These are phyloP conservation scores for Rhododendron williamsianum DNA, from an alignment of 148 eudicot genomes.

Conservation along the genomic window DNA sequence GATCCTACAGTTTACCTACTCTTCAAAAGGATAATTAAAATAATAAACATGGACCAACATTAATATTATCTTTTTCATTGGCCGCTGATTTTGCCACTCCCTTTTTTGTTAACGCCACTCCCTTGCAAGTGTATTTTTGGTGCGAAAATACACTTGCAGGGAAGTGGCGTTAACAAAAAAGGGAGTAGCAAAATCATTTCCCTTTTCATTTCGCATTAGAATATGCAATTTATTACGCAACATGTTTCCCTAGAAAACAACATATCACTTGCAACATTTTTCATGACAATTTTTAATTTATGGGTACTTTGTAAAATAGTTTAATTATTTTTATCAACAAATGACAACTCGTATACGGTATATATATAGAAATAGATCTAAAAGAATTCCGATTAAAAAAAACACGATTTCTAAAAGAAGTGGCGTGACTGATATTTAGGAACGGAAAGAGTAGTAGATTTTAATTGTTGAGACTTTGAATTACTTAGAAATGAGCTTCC, in stretches of 20 bases:
- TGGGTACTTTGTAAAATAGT: neutral
- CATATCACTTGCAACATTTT: neutral
- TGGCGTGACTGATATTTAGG: neutral
- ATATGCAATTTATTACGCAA: neutral
- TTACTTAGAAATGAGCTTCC: neutral
- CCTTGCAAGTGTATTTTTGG: too few relatives aligned
- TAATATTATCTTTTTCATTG: neutral
- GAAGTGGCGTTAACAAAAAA: too few relatives aligned
- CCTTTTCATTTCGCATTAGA: neutral
- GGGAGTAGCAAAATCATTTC: too few relatives aligned
- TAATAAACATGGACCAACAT: slow-evolving; percentile 4
- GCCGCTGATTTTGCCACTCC: too few relatives aligned
- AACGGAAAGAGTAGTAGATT: neutral
- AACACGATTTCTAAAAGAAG: neutral
- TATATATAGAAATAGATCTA: too few relatives aligned
- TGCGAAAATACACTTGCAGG: too few relatives aligned
- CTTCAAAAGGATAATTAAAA: neutral
- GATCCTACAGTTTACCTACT: neutral
- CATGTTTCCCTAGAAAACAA: neutral
- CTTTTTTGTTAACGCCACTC: too few relatives aligned
- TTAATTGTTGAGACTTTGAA: neutral
- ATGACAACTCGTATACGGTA: neutral
- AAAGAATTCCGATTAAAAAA: neutral
- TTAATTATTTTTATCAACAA: neutral
- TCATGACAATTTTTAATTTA: neutral